A percentile compares a stretch with the other conserved stretches of the same genome.
Conservation (phyloP, 345 rosid species). For the Eucalyptus curtisii region DNA sequence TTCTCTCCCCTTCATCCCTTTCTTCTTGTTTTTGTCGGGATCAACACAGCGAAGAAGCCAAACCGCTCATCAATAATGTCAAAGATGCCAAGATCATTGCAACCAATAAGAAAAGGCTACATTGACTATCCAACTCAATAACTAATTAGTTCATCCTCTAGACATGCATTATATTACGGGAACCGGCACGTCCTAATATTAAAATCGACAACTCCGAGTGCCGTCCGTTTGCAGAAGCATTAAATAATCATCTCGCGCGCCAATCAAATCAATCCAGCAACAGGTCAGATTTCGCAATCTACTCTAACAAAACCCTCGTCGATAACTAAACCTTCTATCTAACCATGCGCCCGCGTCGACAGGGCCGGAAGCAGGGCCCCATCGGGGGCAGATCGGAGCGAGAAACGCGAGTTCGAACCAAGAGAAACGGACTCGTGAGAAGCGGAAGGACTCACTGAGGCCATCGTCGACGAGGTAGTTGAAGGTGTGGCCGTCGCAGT, state of each 20-base stretch:
- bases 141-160: background rate
- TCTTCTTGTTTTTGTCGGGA: background rate
- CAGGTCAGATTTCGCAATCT: background rate
- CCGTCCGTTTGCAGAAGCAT: background rate
- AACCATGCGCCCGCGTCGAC: background rate
- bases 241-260: background rate
- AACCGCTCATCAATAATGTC: background rate
- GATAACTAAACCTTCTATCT: background rate
- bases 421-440: background rate
- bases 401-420: background rate
- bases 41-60: background rate
- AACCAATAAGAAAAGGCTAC: background rate
- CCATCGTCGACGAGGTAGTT: constrained; percentile 52
- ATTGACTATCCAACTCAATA: background rate
- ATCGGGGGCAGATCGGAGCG: background rate
- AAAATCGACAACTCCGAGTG: background rate
- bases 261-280: background rate
- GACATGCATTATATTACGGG: background rate
- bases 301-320: background rate
- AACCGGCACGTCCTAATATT: background rate
- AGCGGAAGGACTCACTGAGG: constrained; percentile 5
- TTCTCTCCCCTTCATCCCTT: background rate
- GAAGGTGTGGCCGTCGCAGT: constrained; percentile 58
- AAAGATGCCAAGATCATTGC: background rate
- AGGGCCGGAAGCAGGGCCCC: background rate